phyloP scores from a whole-genome alignment of 805 yeast species.

The Zygosaccharomyces bisporus region DNA sequence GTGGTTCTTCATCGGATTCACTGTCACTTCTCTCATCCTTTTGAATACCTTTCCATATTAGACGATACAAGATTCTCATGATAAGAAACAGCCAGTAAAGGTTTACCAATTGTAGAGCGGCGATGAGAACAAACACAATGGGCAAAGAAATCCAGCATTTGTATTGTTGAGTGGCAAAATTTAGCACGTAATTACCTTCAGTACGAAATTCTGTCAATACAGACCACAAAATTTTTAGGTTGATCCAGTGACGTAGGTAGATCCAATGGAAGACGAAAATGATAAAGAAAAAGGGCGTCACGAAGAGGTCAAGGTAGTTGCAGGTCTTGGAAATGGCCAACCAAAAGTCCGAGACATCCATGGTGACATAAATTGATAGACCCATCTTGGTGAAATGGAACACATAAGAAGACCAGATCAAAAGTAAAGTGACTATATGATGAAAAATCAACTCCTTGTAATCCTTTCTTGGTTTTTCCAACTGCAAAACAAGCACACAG shows the following conservation, averaged over 20 bases:
- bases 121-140: conserved; percentile 73
- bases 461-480: conserved; percentile 95
- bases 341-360: conserved; percentile 94
- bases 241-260: conserved; percentile 83
- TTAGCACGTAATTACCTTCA: conserved; percentile 74
- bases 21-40: conserved; percentile 86
- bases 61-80: conserved; percentile 69
- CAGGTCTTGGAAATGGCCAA: conserved; percentile 79
- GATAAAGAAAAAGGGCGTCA: conserved; percentile 61
- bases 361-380: conserved; percentile 79
- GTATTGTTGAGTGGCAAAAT: conserved; percentile 89
- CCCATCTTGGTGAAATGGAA: conserved; percentile 98
- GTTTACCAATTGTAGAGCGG: conserved; percentile 81
- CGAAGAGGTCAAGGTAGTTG: conserved; percentile 70
- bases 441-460: conserved; percentile 87
- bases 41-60: conserved; percentile 53
- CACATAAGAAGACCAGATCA: conserved; percentile 82
- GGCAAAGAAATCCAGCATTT: conserved; percentile 95
- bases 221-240: conserved; percentile 76
- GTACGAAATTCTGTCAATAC: conserved; percentile 80
- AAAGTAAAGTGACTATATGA: conserved; percentile 84
- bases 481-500: conserved; percentile 70
- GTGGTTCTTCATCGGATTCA: conserved; percentile 52
- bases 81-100: conserved; percentile 84
- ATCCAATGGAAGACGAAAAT: conserved; percentile 75